A percentile compares a stretch with the other conserved stretches of the same genome.
Evolutionary conservation across 768 basidiomycete species (phyloP).

Genomic region (Cystobasidium tubakii): DNA sequence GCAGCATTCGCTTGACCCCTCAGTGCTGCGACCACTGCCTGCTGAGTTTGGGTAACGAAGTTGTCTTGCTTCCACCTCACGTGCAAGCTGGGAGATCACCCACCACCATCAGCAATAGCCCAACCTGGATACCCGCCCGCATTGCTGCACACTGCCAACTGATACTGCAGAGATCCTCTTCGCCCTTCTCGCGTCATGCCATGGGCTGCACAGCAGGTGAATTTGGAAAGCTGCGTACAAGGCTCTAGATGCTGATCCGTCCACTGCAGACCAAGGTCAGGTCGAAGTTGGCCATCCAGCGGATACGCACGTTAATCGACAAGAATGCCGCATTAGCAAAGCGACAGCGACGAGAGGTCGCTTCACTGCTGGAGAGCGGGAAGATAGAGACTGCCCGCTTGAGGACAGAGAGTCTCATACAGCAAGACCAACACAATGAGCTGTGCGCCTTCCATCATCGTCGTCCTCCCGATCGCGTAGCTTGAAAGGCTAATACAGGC

Average conservation of each 20-base stretch:
- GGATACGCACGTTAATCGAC: constrained; percentile 39
- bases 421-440: constrained; percentile 41
- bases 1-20: too few species aligned
- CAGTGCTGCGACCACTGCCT: too few species aligned
- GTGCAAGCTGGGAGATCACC: background rate
- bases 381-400: constrained; percentile 79
- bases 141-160: background rate
- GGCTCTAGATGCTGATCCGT: too few species aligned
- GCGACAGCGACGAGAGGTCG: constrained; percentile 68
- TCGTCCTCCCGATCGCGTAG: constrained; percentile 27
- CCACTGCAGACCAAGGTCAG: constrained; percentile 19
- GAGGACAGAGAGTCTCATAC: constrained; percentile 54
- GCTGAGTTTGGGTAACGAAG: too few species aligned
- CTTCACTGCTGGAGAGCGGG: constrained; percentile 67
- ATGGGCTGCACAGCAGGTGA: constrained; percentile 7
- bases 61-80: too few species aligned
- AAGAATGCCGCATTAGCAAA: constrained; percentile 86
- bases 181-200: background rate
- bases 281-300: constrained; percentile 36
- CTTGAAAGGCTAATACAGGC: too few species aligned
- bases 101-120: too few species aligned
- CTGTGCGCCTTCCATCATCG: constrained; percentile 48
- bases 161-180: background rate
- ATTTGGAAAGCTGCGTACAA: too few species aligned
- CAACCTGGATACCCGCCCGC: too few species aligned